A percentile compares a stretch with the other conserved stretches of the same genome.
phyloP scores from a whole-genome alignment of 2,329 filamentous ascomycete genomes.

The Fusarium mundagurra region DNA sequence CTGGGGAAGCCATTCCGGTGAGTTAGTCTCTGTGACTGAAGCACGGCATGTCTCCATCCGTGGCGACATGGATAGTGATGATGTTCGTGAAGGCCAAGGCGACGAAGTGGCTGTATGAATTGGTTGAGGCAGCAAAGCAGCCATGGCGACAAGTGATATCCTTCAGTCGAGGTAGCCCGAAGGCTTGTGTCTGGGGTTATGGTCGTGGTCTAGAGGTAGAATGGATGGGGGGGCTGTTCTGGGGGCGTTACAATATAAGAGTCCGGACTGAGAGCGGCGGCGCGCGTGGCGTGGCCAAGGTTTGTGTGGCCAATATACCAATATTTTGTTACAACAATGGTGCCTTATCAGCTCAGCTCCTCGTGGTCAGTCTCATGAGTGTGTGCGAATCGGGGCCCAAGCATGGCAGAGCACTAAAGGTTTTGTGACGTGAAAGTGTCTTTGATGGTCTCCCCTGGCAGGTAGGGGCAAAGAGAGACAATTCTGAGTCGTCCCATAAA shows the following conservation, averaged over 20 bases:
- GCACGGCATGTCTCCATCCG: conserved; percentile 20
- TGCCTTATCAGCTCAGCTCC: conserved; percentile 28
- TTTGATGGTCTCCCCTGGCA: conserved; percentile 23
- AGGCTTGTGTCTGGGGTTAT: conserved; percentile 5
- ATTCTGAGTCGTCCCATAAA: conserved; percentile 21
- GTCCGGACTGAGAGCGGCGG: conserved; percentile 32
- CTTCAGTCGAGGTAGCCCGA: background rate
- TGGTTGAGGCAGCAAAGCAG: conserved; percentile 32
- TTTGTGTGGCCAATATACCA: conserved; percentile 38
- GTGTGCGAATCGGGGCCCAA: background rate
- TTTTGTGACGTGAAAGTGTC: conserved; percentile 29
- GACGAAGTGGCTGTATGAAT: conserved; percentile 22
- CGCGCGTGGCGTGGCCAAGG: conserved; percentile 35
- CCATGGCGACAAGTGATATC: conserved; percentile 20
- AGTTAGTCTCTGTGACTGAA: conserved; percentile 5
- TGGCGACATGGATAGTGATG: conserved; percentile 26
- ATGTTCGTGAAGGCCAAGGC: conserved; percentile 18
- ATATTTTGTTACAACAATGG: conserved; percentile 27
- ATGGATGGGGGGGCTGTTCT: conserved; percentile 21
- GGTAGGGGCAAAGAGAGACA: conserved; percentile 25
- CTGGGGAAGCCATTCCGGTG: conserved; percentile 24
- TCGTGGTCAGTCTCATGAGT: conserved; percentile 19
- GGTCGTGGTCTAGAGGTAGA: conserved; percentile 10
- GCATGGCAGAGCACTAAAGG: conserved; percentile 18
- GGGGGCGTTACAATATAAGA: conserved; percentile 39